Evolutionary conservation across 306 rosid genomes (phyloP).

Genomic region (Herpetospermum pedunculosum): DNA sequence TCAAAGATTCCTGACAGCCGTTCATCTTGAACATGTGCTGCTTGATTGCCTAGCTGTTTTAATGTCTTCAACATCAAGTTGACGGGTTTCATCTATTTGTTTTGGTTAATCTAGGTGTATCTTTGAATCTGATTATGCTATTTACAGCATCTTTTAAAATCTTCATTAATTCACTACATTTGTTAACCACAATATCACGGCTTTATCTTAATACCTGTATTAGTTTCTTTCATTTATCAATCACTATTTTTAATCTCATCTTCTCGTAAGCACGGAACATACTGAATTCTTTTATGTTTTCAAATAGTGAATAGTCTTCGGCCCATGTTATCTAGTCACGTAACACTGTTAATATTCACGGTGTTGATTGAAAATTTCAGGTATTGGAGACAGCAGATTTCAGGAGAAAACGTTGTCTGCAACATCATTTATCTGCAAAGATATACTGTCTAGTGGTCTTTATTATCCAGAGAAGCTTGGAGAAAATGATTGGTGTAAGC

Average conservation of each 20-base stretch:
- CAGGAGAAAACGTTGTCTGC: slow-evolving; percentile 31
- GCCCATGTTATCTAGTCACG: background rate
- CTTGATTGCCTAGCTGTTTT: background rate
- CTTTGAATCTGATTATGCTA: background rate
- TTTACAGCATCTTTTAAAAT: background rate
- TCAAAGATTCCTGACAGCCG: slow-evolving; percentile 3
- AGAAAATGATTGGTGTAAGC: slow-evolving; percentile 32
- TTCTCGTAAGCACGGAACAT: background rate
- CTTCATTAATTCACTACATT: background rate
- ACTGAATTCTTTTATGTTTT: background rate
- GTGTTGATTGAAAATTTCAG: slow-evolving; percentile 8
- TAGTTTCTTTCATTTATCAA: background rate
- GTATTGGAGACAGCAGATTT: slow-evolving; percentile 41
- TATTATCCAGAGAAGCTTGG: slow-evolving; percentile 33
- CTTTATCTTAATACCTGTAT: background rate
- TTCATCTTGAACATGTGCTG: background rate
- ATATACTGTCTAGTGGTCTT: slow-evolving; percentile 37
- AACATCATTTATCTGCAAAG: slow-evolving; percentile 58
- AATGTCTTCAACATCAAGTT: background rate
- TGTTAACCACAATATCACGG: background rate
- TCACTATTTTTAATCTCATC: background rate
- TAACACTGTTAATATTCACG: background rate
- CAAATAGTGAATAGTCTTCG: background rate
- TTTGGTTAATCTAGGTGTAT: background rate
- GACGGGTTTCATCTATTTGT: background rate